Percentiles rank a stretch among this genome's conserved stretches.
phyloP scores from a whole-genome alignment of 176 grass and related monocot genomes.

The Chloris gayana region DNA sequence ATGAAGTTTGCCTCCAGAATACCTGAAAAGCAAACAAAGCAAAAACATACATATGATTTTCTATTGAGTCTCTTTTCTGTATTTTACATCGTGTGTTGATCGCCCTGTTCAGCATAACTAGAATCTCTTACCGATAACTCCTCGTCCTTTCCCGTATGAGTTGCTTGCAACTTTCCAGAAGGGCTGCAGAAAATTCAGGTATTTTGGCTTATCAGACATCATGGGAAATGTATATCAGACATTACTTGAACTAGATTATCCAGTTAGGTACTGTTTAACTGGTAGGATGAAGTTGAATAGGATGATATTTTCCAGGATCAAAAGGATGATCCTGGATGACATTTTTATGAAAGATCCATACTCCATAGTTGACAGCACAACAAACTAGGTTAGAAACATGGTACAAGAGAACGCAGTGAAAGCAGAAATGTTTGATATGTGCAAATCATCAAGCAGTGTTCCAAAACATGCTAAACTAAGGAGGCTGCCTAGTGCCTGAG shows the following conservation, averaged over 20 bases:
- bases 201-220: conserved; percentile 10
- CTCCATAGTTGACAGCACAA: conserved; percentile 9
- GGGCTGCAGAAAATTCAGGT: conserved; percentile 58
- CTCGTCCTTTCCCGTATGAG: conserved; percentile 95
- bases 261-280: background rate
- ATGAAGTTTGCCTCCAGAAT: conserved; percentile 89
- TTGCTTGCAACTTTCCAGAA: conserved; percentile 95
- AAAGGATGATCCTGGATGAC: background rate
- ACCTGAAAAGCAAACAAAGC: conserved; percentile 50
- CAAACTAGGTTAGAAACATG: background rate
- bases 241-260: conserved; percentile 22
- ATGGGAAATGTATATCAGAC: background rate
- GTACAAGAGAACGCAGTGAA: background rate
- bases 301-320: background rate
- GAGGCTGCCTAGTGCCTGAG: background rate
- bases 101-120: conserved; percentile 1
- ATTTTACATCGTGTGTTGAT: conserved; percentile 9
- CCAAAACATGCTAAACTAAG: background rate
- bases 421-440: background rate
- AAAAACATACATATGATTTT: conserved; percentile 20
- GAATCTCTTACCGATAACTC: conserved; percentile 82
- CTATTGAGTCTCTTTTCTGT: background rate
- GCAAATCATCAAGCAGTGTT: background rate
- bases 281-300: background rate
- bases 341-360: background rate